Conservation (phyloP, 805 yeast species). For the Kazachstania psychrophila region DNA sequence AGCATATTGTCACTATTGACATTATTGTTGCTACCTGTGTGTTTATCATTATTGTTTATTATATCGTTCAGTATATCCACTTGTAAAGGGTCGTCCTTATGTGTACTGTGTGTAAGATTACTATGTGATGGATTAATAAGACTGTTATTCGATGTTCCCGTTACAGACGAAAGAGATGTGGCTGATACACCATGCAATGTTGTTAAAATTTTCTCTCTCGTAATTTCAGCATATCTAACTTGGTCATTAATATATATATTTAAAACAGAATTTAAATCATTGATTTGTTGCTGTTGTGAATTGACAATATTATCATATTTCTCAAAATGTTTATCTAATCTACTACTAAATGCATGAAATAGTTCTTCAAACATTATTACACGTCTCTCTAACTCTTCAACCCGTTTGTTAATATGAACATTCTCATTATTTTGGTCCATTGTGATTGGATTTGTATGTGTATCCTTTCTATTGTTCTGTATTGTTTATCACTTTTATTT, state of each 20-base stretch:
- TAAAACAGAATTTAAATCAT: slow-evolving; percentile 20
- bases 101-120: neutral
- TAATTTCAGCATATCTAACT: slow-evolving; percentile 20
- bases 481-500: too few species aligned
- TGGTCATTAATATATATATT: slow-evolving; percentile 24
- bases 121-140: neutral
- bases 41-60: neutral
- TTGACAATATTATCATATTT: slow-evolving; percentile 23
- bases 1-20: neutral
- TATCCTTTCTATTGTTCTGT: too few species aligned
- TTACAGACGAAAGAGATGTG: slow-evolving; percentile 2
- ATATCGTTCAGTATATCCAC: neutral
- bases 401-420: slow-evolving; percentile 10
- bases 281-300: slow-evolving; percentile 28
- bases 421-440: too few species aligned
- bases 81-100: neutral
- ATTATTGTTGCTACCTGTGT: neutral
- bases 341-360: slow-evolving; percentile 25
- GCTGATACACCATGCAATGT: slow-evolving; percentile 21
- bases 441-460: too few species aligned
- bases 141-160: slow-evolving; percentile 5
- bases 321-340: slow-evolving; percentile 27
- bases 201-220: slow-evolving; percentile 20
- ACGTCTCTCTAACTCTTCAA: slow-evolving; percentile 25
- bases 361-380: slow-evolving; percentile 24